Evolutionary conservation across 2,329 filamentous ascomycete genomes (phyloP), one percentile per base, ranked within the genome.

Genomic region (Cadophora gregata): DNA sequence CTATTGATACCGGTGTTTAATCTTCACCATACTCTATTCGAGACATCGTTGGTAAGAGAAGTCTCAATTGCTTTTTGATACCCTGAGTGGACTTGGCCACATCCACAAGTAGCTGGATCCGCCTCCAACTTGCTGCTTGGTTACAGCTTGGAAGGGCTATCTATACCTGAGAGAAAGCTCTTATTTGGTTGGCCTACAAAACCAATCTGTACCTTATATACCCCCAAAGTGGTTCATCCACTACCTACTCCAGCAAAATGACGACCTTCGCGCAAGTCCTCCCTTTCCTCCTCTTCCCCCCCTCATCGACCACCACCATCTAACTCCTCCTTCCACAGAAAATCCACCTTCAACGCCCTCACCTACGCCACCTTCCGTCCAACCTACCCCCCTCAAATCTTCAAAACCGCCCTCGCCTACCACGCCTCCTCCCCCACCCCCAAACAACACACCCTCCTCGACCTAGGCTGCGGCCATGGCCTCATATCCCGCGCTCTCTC

Each of bases 391-490:
- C 74, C 80, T 9, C 79, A 78, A 24, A 79, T 90, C 33, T 88
- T 84, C 77, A 80, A 81, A 61, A 82, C 79, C 21, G 77, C 90
- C 10, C 79, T 90, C 14, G 74, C 75, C 25, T 89, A 85, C 75
- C 86, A 89, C 75, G 79, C 90, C 14, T 74, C 75, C 24, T 89
- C 85, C 75, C 86, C 89, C 75, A 78, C 80, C 27, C 73, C 75
- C 68, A 24, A 79, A 72, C 67, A 74, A 10, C 74, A 73, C 2
- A 73, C 78, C 24, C 78, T 78, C 62, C 75, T 90, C 9, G 88
- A 90, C 74, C 79, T 90, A n/a, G 88, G 88, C 59, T 88, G 85
- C 71, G 88, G 88, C 3, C 87, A 88, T 67, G 88, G 87, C 25
- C 79, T 86, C 60, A 82, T 88, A 25, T 80, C 86, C 7, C 83